phyloP scores from a whole-genome alignment of 352 stramenopile genomes.

The Globisporangium cederbergense region DNA sequence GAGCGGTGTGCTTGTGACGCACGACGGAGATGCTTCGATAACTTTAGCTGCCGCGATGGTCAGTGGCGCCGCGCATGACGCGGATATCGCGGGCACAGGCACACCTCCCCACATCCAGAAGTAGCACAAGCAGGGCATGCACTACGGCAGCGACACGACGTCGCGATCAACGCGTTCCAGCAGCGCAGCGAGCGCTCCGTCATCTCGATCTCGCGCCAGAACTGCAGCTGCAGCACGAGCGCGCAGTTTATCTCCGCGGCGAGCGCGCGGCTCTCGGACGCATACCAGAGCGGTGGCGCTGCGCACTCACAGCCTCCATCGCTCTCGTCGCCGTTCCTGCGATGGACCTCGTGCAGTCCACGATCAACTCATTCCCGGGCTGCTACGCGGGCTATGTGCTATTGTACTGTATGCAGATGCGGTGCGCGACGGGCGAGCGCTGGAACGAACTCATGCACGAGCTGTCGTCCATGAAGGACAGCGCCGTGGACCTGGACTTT shows the following conservation, averaged over 20 bases:
- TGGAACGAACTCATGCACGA: constrained; percentile 89
- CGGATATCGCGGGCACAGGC: too few species aligned
- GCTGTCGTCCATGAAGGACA: constrained; percentile 32
- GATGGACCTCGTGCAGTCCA: constrained; percentile 12
- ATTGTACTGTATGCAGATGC: constrained; percentile 30
- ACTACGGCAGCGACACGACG: constrained; percentile 10
- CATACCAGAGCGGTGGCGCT: neutral
- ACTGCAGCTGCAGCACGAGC: neutral
- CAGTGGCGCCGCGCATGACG: neutral
- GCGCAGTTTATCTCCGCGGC: neutral
- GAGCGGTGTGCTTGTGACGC: neutral
- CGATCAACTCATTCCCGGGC: constrained; percentile 22
- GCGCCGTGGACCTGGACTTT: constrained; percentile 27
- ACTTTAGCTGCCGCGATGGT: neutral
- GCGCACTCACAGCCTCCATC: neutral
- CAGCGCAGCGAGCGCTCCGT: constrained; percentile 6
- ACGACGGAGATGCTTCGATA: too few species aligned
- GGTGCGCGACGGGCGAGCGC: constrained; percentile 84
- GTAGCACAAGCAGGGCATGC: constrained; percentile 30
- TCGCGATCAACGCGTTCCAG: constrained; percentile 20
- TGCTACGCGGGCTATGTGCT: constrained; percentile 30
- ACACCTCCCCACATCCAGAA: neutral
- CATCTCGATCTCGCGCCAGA: constrained; percentile 3
- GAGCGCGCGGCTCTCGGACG: neutral
- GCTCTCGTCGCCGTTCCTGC: neutral